Base-by-base conservation (phyloP, 805 yeast species). In the Candida montana region DNA sequence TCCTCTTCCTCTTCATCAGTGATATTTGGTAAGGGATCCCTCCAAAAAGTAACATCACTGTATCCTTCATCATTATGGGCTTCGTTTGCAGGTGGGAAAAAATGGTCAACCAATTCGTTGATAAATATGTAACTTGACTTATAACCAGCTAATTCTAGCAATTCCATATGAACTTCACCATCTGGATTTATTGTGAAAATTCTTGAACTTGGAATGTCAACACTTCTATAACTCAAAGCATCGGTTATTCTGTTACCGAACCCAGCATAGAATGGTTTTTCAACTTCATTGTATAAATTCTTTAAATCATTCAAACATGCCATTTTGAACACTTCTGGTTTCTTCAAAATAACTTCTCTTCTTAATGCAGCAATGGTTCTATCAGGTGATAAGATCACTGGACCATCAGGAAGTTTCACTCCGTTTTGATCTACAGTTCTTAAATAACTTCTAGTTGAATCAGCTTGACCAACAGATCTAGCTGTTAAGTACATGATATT, bases 271-370 rank as follows among this genome's bases (percentile, higher is more conserved):
- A 93, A 93, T 4, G 97, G 96, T 0, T 91, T 83, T 36, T 75
- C 66, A 27, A 68, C 74, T 2, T 23, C 34, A 17, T 40, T 32
- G 62, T 84, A 91, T 17, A 93, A 67, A 34, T 81, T 74, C 54
- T 79, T 78, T 45, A 93, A 81, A 65, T 93, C 99, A 41, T 82
- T 79, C 46, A 93, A 68, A 62, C 98, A 91, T 1, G 99, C 95
- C 90, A 93, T 93, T 57, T 93, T 93, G 71, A 93, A 93, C n/a
- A 93, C 93, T 62, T 93, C 98, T 0, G 99, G 99, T 58, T 91
- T 91, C 51, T 90, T 87, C 57, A 91, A 65, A 35, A 93, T 91
- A 21, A 93, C 95, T 59, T 93, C 99, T 48, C 99, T 73, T 53
- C 77, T 75, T 41, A 93, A 66, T 0, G 99, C 99, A 3, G 98